Conservation (phyloP, 2,329 filamentous ascomycete species). For the Gliomastix tumulicola region DNA sequence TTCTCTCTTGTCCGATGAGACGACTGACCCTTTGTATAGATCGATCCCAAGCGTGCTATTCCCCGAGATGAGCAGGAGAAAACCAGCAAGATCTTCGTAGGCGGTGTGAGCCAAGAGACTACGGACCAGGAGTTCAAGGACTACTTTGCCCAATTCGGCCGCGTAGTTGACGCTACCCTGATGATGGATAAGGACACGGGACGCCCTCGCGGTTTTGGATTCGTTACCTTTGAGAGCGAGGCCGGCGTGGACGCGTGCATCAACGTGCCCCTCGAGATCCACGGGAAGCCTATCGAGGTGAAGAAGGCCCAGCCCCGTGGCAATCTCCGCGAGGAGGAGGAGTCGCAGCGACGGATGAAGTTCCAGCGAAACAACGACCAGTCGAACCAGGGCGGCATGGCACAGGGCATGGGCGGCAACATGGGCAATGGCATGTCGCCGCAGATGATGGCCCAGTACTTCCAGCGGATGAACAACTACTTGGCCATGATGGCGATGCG, state of each 20-base stretch:
- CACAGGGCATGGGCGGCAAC: slow-evolving; percentile 29
- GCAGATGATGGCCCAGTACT: slow-evolving; percentile 97
- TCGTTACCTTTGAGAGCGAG: slow-evolving; percentile 96
- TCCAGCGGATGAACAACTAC: slow-evolving; percentile 97
- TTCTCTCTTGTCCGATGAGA: too few species aligned
- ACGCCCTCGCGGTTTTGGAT: slow-evolving; percentile 91
- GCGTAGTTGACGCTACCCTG: slow-evolving; percentile 92
- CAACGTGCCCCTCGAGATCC: slow-evolving; percentile 77
- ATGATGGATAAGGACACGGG: slow-evolving; percentile 99
- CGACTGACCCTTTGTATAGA: slow-evolving; percentile 56
- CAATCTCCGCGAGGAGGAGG: slow-evolving; percentile 87
- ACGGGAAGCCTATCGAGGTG: slow-evolving; percentile 94
- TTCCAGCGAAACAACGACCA: slow-evolving; percentile 29
- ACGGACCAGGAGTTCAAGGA: slow-evolving; percentile 94
- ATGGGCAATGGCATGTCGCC: slow-evolving; percentile 76
- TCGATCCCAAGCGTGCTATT: slow-evolving; percentile 95
- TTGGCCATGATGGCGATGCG: slow-evolving; percentile 87
- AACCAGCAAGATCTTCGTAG: slow-evolving; percentile 97
- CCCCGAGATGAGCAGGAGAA: slow-evolving; percentile 97
- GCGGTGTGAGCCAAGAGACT: slow-evolving; percentile 93
- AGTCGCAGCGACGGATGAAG: slow-evolving; percentile 55
- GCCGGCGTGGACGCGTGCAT: slow-evolving; percentile 90
- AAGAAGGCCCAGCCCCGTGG: slow-evolving; percentile 96
- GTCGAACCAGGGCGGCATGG: slow-evolving; percentile 29
- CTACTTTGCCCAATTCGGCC: slow-evolving; percentile 94